Evolutionary conservation across 441 rosid genomes (phyloP).

Genomic region (Croton laevigatus): DNA sequence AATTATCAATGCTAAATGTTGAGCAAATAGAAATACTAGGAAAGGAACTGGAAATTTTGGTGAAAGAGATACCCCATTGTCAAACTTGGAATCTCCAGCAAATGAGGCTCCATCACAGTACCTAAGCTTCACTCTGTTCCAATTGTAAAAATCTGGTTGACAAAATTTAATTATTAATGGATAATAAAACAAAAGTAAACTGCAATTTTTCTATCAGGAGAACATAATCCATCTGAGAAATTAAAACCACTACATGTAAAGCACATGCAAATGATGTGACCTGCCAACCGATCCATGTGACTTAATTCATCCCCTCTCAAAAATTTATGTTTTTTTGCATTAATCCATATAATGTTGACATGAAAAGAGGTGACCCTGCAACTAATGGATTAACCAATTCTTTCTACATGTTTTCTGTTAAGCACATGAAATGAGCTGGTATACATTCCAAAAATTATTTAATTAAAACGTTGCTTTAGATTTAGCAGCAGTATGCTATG

Average conservation of each 20-base stretch:
- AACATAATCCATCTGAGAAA: too few species aligned
- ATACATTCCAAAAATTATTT: not conserved
- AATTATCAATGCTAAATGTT: not conserved
- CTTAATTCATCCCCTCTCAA: too few species aligned
- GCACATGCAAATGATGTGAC: too few species aligned
- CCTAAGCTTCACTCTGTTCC: constrained; percentile 94
- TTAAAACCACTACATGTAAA: too few species aligned
- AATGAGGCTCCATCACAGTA: constrained; percentile 97
- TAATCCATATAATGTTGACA: too few species aligned
- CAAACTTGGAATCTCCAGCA: constrained; percentile 61
- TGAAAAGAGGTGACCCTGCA: too few species aligned
- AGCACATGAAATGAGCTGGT: not conserved
- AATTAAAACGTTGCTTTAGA: not conserved
- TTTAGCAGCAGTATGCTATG: not conserved
- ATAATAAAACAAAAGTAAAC: not conserved
- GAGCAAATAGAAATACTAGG: not conserved
- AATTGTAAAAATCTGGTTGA: constrained; percentile 79
- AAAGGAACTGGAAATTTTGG: not conserved
- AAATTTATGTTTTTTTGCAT: too few species aligned
- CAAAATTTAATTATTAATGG: not conserved
- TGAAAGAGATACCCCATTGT: constrained; percentile 58
- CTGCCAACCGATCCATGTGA: too few species aligned
- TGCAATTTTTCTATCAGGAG: not conserved
- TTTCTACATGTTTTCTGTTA: too few species aligned
- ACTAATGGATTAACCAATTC: too few species aligned